phyloP scores from a whole-genome alignment of 1,139 yeast species.

The Lodderomyces jiufengensis region DNA sequence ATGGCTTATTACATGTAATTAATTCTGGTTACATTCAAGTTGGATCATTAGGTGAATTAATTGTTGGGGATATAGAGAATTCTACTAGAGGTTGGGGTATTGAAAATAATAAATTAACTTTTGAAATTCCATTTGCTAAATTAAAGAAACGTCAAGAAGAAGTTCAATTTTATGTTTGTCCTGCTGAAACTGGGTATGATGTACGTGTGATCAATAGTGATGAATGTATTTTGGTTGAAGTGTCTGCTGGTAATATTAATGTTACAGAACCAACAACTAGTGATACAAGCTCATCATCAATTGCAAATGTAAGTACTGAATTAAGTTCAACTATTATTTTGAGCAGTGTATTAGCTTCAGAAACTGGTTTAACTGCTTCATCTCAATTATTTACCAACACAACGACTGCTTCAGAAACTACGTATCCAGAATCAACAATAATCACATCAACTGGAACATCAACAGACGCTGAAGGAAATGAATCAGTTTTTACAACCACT shows the following conservation, averaged over 20 bases:
- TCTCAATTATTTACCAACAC: not conserved
- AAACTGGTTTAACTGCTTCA: conserved; percentile 27
- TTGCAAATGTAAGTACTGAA: conserved; percentile 21
- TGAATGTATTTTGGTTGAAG: conserved; percentile 3
- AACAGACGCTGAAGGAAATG: conserved; percentile 6
- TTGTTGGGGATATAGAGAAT: conserved; percentile 2
- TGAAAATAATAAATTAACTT: conserved; percentile 1
- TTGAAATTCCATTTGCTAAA: not conserved
- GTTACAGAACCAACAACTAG: not conserved
- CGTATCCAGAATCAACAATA: conserved; percentile 2
- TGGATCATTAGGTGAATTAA: conserved; percentile 1
- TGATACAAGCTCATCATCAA: conserved; percentile 32
- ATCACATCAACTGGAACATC: conserved; percentile 3
- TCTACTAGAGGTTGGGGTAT: conserved; percentile 5
- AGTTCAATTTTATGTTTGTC: conserved; percentile 5
- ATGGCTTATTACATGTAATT: conserved; percentile 2
- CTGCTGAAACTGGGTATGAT: conserved; percentile 5
- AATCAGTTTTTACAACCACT: conserved; percentile 4
- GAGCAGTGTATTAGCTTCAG: no score
- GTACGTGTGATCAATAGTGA: conserved; percentile 3
- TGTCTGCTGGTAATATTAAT: conserved; percentile 1
- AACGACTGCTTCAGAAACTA: conserved; percentile 8
- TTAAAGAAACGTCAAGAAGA: conserved; percentile 4
- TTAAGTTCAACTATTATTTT: conserved; percentile 8
- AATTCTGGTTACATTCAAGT: conserved; percentile 1